Conservation (phyloP, 495 filamentous ascomycete genomes). For the Lentithecium fluviatile region DNA sequence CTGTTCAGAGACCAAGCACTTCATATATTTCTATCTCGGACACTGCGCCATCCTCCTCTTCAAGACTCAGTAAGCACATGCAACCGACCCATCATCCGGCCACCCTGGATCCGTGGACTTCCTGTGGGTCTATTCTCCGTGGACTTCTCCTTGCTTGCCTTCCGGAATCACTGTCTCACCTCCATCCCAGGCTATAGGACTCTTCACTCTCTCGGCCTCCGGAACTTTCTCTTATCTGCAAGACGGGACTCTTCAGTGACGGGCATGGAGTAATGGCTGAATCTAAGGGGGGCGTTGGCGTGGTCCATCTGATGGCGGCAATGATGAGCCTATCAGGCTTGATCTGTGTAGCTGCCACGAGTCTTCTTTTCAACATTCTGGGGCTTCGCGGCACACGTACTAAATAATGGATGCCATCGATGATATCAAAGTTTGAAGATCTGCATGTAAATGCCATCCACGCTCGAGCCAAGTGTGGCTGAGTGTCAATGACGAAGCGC, state of each 20-base stretch:
- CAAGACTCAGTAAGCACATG: conserved; percentile 79
- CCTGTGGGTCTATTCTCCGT: not conserved
- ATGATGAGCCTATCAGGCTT: too few relatives aligned
- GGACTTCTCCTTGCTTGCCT: not conserved
- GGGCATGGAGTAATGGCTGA: too few relatives aligned
- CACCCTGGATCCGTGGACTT: not conserved
- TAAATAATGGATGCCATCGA: not conserved
- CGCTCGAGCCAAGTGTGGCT: conserved; percentile 25
- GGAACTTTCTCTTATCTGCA: not conserved
- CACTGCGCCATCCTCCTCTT: conserved; percentile 98
- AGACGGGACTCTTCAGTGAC: too few relatives aligned
- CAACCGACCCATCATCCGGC: not conserved
- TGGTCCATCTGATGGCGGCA: too few relatives aligned
- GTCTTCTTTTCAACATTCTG: too few relatives aligned
- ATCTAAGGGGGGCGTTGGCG: too few relatives aligned
- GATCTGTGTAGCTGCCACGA: too few relatives aligned
- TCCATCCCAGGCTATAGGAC: not conserved
- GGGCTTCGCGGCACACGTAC: too few relatives aligned
- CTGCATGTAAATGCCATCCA: not conserved
- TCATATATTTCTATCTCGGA: conserved; percentile 99
- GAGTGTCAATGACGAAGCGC: conserved; percentile 2
- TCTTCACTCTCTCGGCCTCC: not conserved
- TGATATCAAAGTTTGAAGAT: too few relatives aligned
- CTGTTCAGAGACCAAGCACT: conserved; percentile 87
- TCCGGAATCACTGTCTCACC: not conserved